Evolutionary conservation across 192 early-diverging fungal species (phyloP), one percentile per base, ranked within the genome.

Genomic region (Mortierella hygrophila): DNA sequence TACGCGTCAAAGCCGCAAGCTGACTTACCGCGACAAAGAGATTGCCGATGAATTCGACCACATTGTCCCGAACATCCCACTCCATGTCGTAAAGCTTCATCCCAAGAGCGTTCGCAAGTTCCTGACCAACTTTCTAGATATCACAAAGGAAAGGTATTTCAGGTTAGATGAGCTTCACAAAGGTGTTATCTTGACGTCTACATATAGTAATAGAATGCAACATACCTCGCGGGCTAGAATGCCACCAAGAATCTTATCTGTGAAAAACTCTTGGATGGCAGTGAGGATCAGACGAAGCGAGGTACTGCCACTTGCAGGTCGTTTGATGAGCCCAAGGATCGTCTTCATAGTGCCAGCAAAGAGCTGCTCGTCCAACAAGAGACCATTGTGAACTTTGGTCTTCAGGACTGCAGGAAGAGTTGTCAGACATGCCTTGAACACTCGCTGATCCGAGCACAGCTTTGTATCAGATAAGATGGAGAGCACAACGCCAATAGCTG

Each of bases 11-110:
- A 13, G 20, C 23, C 38, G 55, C 35, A 26, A 16, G 4, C 4
- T 72, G 41, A 57, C 80, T 75, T 73, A 88, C 81, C 32, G 55
- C 26, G 6, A 82, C 80, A 82, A 91, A 91, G n/a, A 93, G 81
- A 55, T 54, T 55, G 32, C 89, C 91, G 71, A 91, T 88, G 68
- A 90, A 93, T 74, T 90, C 88, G 37, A 93, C 69, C 21, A 81
- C 87, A 21, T 88, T 88, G 71, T 91, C 90, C 20, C 92, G 91
- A 21, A 91, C 81, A 83, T 93, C 89, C 90, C 92, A 91, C 49
- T 90, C 87, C 32, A 72, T 77, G 73, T 93, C 92, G 54, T 83
- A 79, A 2, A 90, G 74, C 42, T 91, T 91, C 3, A 88, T 40
- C 15, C 73, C 77, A 11, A 93, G 42, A 5, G 77, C 79, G 55